A percentile compares a stretch with the other conserved stretches of the same genome.
Evolutionary conservation across 1,139 yeast species (phyloP).

Genomic region (Yamadazyma mexicana): DNA sequence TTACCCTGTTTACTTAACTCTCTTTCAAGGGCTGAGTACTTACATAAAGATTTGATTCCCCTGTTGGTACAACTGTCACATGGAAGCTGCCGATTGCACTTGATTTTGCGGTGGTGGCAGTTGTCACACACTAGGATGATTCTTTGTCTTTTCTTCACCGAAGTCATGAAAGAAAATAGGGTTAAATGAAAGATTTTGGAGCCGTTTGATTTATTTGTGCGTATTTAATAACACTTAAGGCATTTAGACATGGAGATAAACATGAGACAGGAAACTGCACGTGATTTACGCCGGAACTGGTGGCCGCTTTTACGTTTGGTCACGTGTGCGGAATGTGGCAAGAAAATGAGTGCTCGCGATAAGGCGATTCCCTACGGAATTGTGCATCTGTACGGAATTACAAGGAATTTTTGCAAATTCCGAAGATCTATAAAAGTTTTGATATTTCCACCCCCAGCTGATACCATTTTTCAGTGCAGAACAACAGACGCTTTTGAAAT

Average conservation of each 20-base stretch:
- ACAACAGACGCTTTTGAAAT: too few relatives aligned
- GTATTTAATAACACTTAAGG: neutral
- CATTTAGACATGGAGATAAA: neutral
- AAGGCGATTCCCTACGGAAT: too few relatives aligned
- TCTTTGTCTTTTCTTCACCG: conserved; percentile 17
- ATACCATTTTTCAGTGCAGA: too few relatives aligned
- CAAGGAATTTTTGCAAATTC: too few relatives aligned
- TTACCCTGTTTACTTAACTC: conserved; percentile 18
- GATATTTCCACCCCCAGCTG: too few relatives aligned
- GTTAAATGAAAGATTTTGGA: neutral
- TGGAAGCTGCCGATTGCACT: conserved; percentile 18
- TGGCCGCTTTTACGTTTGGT: too few relatives aligned
- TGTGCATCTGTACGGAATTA: too few relatives aligned
- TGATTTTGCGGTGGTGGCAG: conserved; percentile 19
- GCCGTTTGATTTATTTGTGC: neutral
- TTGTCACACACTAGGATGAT: conserved; percentile 19
- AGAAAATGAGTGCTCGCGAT: too few relatives aligned
- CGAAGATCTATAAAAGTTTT: too few relatives aligned
- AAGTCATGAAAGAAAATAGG: too few relatives aligned
- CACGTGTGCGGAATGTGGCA: neutral
- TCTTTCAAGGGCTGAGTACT: conserved; percentile 16
- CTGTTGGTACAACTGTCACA: conserved; percentile 17
- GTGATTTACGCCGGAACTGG: neutral
- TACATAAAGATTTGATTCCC: conserved; percentile 15
- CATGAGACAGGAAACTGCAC: neutral